A percentile compares a stretch with the other conserved stretches of the same genome.
These are phyloP conservation scores for Cladorrhinum sp. DNA, from an alignment of 2,329 filamentous ascomycete genomes.

Conservation along the genomic window DNA sequence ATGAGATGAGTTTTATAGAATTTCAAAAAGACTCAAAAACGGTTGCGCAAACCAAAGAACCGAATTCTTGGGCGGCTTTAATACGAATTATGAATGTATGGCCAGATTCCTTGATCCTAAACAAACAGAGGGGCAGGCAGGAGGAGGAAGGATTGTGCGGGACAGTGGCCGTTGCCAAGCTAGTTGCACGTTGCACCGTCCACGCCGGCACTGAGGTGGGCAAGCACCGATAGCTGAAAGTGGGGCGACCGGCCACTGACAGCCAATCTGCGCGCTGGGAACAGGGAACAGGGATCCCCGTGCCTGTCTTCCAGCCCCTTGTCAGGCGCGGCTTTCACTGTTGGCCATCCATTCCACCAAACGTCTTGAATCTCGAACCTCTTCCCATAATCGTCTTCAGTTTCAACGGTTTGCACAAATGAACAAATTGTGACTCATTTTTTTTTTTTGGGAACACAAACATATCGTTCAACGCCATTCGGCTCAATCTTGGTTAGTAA, in stretches of 20 bases:
- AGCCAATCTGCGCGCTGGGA: conserved; percentile 16
- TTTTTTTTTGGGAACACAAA: not conserved
- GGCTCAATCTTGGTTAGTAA: not conserved
- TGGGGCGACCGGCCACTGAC: conserved; percentile 3
- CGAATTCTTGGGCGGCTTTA: not conserved
- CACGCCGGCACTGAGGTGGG: not conserved
- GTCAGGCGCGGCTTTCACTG: conserved; percentile 14
- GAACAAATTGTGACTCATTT: not conserved
- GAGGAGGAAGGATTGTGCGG: not conserved
- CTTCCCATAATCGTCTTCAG: not conserved
- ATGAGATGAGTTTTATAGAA: conserved; percentile 6
- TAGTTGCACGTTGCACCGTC: not conserved
- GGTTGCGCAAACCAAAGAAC: not conserved
- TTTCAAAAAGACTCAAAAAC: not conserved
- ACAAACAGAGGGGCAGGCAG: no score
- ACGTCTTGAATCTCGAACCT: not conserved
- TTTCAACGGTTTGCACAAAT: not conserved
- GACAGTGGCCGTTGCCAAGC: not conserved
- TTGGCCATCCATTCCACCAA: conserved; percentile 14
- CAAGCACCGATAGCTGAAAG: conserved; percentile 8
- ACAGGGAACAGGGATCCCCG: conserved; percentile 2
- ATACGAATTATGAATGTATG: not conserved
- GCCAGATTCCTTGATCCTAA: no score
- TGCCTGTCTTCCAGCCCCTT: conserved; percentile 10
- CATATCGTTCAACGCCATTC: not conserved